A percentile compares a stretch with the other conserved stretches of the same genome.
phyloP scores from a whole-genome alignment of 2,329 filamentous ascomycete genomes.

The Colletotrichum siamense region DNA sequence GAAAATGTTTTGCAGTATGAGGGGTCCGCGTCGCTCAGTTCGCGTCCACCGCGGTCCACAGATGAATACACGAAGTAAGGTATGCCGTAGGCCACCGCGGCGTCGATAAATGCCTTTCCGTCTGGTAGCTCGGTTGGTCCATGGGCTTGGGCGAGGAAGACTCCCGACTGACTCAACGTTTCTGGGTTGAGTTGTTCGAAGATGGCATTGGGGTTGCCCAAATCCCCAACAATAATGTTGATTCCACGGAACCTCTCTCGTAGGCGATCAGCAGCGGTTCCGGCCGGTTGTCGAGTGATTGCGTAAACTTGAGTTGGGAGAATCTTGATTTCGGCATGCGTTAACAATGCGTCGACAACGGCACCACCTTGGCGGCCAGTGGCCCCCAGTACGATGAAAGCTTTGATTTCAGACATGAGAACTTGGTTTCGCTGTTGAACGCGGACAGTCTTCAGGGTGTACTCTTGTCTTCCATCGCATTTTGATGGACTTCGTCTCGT shows the following conservation, averaged over 20 bases:
- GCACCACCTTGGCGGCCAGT: constrained; percentile 35
- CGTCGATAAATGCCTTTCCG: constrained; percentile 59
- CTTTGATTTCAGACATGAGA: background rate
- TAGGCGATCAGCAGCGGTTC: background rate
- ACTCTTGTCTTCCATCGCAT: background rate
- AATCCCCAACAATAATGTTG: background rate
- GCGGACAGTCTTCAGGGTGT: background rate
- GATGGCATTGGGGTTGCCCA: background rate
- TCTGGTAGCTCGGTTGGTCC: constrained; percentile 47
- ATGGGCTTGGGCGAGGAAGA: constrained; percentile 33
- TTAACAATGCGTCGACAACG: constrained; percentile 29
- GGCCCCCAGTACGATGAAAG: constrained; percentile 31
- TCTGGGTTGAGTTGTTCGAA: background rate
- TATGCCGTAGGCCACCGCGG: constrained; percentile 52
- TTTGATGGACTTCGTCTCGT: background rate
- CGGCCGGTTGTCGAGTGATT: constrained; percentile 48
- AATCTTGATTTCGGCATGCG: constrained; percentile 44
- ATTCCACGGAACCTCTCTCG: background rate
- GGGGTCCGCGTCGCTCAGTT: constrained; percentile 49
- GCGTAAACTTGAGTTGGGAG: constrained; percentile 42
- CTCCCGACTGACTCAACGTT: background rate
- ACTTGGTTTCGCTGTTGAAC: background rate
- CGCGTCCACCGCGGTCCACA: constrained; percentile 67
- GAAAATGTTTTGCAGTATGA: background rate
- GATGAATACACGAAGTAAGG: constrained; percentile 66